These are phyloP conservation scores for Marchantia polymorpha DNA, from an alignment of 225 moss, liverwort and hornwort species.

Conservation along the genomic window DNA sequence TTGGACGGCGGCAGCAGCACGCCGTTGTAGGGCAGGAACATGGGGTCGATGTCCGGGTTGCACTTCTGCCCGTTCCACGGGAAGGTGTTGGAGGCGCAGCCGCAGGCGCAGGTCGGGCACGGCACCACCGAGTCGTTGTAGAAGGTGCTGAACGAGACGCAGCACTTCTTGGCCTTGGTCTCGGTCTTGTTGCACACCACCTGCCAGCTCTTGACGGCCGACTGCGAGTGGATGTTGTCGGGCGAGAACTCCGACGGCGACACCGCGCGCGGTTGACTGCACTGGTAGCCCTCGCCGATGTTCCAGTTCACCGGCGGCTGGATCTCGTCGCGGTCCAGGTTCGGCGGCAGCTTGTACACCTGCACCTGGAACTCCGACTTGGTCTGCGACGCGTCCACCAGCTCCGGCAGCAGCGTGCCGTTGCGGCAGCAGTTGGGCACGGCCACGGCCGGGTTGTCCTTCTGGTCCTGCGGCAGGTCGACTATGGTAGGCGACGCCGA, in stretches of 20 bases:
- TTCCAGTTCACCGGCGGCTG: slow-evolving; percentile 40
- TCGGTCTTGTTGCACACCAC: slow-evolving; percentile 35
- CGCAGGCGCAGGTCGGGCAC: slow-evolving; percentile 49
- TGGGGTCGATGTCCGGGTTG: slow-evolving; percentile 25
- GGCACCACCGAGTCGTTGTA: slow-evolving; percentile 47
- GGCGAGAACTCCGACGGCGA: slow-evolving; percentile 34
- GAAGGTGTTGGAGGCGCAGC: slow-evolving; percentile 11
- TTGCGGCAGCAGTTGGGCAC: slow-evolving; percentile 46
- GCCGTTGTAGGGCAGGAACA: slow-evolving; percentile 38
- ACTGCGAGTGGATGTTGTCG: slow-evolving; percentile 26
- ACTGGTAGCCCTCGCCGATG: slow-evolving; percentile 33
- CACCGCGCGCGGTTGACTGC: slow-evolving; percentile 37
- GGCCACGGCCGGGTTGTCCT: slow-evolving; percentile 1
- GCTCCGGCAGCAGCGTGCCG: slow-evolving; percentile 43
- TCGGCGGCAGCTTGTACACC: slow-evolving; percentile 38
- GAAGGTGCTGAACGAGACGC: slow-evolving; percentile 53
- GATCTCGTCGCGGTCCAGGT: slow-evolving; percentile 25
- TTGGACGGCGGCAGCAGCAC: slow-evolving; percentile 44
- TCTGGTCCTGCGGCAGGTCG: slow-evolving; percentile 37
- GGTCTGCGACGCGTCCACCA: slow-evolving; percentile 37
- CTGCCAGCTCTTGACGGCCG: slow-evolving; percentile 49
- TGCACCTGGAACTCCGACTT: slow-evolving; percentile 42
- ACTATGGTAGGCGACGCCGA: slow-evolving; percentile 39
- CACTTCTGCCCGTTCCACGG: slow-evolving; percentile 41
- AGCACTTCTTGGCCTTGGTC: slow-evolving; percentile 27